Evolutionary conservation across 306 rosid species (phyloP).

Genomic region (Trichosanthes truncata): DNA sequence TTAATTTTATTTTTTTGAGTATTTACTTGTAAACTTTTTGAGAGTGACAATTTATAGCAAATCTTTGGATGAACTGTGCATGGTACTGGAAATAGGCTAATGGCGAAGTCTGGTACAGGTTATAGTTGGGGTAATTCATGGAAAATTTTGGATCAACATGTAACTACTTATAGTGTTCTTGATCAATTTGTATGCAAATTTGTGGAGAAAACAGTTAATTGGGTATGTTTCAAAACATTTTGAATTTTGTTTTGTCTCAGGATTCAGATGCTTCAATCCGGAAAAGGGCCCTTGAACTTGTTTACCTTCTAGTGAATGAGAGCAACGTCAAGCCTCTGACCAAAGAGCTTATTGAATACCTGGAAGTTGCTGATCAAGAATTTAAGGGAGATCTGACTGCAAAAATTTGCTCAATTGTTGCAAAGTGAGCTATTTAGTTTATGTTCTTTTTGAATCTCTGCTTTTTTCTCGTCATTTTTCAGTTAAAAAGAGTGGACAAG

Average conservation of each 20-base stretch:
- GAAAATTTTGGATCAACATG: neutral
- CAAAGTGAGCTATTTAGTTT: conserved; percentile 53
- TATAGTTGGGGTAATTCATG: neutral
- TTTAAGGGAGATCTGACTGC: conserved; percentile 89
- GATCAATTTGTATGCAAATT: neutral
- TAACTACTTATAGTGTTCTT: neutral
- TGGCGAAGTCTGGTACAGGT: neutral
- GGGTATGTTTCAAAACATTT: conserved; percentile 14
- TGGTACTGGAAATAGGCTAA: neutral
- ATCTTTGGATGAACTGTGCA: neutral
- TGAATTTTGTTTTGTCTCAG: conserved; percentile 40
- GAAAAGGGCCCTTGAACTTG: conserved; percentile 98
- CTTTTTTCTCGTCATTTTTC: neutral
- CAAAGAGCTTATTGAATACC: conserved; percentile 81
- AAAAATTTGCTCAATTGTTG: conserved; percentile 83
- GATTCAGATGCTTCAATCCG: conserved; percentile 93
- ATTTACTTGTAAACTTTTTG: neutral
- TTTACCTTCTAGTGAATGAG: conserved; percentile 74
- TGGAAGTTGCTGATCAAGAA: conserved; percentile 81
- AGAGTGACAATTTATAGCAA: neutral
- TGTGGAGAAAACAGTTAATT: neutral
- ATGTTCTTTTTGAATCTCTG: neutral
- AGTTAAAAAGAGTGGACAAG: neutral
- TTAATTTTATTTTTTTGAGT: neutral
- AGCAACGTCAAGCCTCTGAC: conserved; percentile 80